These are phyloP conservation scores for Chaetomium strumarium DNA, from an alignment of 2,329 filamentous ascomycete genomes.

Conservation along the genomic window DNA sequence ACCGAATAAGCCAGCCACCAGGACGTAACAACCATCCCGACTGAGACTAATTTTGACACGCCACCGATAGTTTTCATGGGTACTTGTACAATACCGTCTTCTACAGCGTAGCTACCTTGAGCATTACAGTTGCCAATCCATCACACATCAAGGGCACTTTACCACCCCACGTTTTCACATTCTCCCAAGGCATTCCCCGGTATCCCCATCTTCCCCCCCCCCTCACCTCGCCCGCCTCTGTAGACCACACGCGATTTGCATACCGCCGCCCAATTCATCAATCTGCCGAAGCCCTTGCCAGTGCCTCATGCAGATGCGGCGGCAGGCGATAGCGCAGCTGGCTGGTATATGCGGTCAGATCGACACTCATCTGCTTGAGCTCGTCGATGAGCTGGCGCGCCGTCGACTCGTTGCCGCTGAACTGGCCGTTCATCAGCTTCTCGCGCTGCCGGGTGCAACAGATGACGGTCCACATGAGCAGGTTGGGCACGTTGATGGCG, in stretches of 20 bases:
- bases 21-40: too few species aligned
- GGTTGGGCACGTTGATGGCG: slow-evolving; percentile 80
- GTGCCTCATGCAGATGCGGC: slow-evolving; percentile 77
- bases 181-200: not conserved
- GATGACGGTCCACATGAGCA: slow-evolving; percentile 89
- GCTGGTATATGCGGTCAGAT: slow-evolving; percentile 89
- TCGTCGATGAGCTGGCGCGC: slow-evolving; percentile 60
- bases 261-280: slow-evolving; percentile 31
- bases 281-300: slow-evolving; percentile 75
- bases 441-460: slow-evolving; percentile 77
- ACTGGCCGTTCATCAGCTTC: slow-evolving; percentile 62
- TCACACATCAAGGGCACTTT: not conserved
- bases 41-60: too few species aligned
- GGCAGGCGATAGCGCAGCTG: slow-evolving; percentile 88
- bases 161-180: too few species aligned
- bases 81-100: too few species aligned
- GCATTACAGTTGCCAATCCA: too few species aligned
- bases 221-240: not conserved
- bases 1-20: too few species aligned
- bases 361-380: slow-evolving; percentile 74
- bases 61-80: too few species aligned
- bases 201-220: not conserved
- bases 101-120: too few species aligned
- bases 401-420: slow-evolving; percentile 65
- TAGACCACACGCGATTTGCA: not conserved